Evolutionary conservation across 2,329 filamentous ascomycete species (phyloP), one percentile per base, ranked within the genome.

Genomic region (Beauveria medogensis): DNA sequence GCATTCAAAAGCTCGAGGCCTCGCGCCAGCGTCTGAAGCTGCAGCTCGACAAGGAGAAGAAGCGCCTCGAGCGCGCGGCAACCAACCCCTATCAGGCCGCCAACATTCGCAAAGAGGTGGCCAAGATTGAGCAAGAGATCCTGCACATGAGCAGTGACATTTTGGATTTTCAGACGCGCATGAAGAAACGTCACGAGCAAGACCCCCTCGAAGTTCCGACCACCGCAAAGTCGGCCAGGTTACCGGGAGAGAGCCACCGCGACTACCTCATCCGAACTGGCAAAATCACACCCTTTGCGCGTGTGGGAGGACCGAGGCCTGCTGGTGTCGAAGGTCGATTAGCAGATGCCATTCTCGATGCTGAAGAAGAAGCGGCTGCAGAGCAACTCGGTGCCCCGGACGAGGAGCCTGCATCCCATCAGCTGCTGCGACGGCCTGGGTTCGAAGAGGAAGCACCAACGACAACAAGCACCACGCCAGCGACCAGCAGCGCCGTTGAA

Each of bases 211-310:
- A 77, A 2, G 76, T 78, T 10, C 67, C 74, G 1, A 74, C 74
- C 22, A 73, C 77, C 37, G 69, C 71, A 16, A 82, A 81, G 30
- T 85, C 82, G 57, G 80, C 81, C 62, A 85, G 84, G 59, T 75
- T 93, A 61, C 86, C 90, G 1, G 90, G 90, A 63, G 94, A 97
- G 76, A 91, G 84, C 26, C 86, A 91, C 63, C 85, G 92, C 55
- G 92, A 96, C 52, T 99, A 90, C 71, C 82, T 99, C 52, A 94
- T 99, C 54, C 86, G 94, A 30, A 99, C 93, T 0, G 94, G 94
- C 63, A 97, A 97, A 75, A 97, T 99, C 66, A 99, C 94, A 0
- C 94, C 94, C 0, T 99, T 99, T 69, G 90, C 92, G 8, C 90
- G 88, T 64, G 83, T 96, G 67, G 85, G 85, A 28, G 81, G 84